These are phyloP conservation scores for Monilinia fructigena DNA, from an alignment of 2,329 filamentous ascomycete genomes.

Conservation along the genomic window DNA sequence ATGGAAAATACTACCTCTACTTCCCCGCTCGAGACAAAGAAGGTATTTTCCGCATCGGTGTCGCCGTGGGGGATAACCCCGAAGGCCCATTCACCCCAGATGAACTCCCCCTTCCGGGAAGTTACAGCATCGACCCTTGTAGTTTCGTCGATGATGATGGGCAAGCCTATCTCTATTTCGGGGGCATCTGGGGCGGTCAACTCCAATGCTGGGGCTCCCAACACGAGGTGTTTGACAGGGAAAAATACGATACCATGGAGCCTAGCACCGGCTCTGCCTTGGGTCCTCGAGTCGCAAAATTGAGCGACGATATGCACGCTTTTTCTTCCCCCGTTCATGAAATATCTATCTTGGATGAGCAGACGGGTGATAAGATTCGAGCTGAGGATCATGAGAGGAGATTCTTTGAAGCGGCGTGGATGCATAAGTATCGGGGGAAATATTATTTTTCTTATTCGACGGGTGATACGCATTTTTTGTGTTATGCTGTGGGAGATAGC, in stretches of 20 bases:
- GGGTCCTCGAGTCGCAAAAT: constrained; percentile 62
- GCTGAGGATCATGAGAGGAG: constrained; percentile 70
- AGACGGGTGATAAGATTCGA: constrained; percentile 54
- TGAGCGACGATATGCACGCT: constrained; percentile 64
- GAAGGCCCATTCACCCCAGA: constrained; percentile 70
- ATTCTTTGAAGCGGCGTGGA: constrained; percentile 80
- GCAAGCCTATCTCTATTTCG: constrained; percentile 69
- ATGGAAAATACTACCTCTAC: constrained; percentile 73
- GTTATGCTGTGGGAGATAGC: constrained; percentile 63
- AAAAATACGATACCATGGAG: constrained; percentile 57
- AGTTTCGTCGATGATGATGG: constrained; percentile 72
- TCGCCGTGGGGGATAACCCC: constrained; percentile 62
- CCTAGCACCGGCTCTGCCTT: constrained; percentile 60
- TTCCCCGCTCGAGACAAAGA: constrained; percentile 73
- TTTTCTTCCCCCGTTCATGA: constrained; percentile 58
- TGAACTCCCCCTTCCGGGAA: constrained; percentile 62
- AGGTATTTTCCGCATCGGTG: constrained; percentile 71
- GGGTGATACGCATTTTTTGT: constrained; percentile 73
- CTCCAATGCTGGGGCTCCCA: constrained; percentile 65
- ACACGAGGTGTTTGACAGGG: constrained; percentile 51
- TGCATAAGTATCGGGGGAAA: constrained; percentile 67
- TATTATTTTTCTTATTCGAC: constrained; percentile 81
- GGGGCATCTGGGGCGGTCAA: constrained; percentile 78
- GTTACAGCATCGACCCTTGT: constrained; percentile 75
- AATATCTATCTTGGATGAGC: constrained; percentile 61